A percentile compares a stretch with the other conserved stretches of the same genome.
These are phyloP conservation scores for Elsinoe australis DNA, from an alignment of 2,329 filamentous ascomycete species.

Conservation along the genomic window DNA sequence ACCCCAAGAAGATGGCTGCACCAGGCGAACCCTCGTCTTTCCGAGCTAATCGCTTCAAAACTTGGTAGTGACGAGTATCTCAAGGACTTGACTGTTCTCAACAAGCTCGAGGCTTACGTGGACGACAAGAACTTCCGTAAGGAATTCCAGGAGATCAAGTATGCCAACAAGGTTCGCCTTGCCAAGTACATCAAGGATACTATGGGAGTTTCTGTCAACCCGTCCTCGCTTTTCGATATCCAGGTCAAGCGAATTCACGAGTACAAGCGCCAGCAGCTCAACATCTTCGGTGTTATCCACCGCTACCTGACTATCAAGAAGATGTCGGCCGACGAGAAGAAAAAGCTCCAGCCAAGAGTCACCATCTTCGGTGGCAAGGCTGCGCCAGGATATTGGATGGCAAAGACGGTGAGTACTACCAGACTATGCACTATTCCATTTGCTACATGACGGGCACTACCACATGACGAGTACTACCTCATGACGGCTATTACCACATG, in stretches of 20 bases:
- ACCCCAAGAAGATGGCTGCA: conserved; percentile 94
- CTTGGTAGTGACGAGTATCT: conserved; percentile 75
- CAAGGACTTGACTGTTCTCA: conserved; percentile 79
- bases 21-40: conserved; percentile 89
- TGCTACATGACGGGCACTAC: too few species aligned
- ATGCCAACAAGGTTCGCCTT: conserved; percentile 85
- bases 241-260: conserved; percentile 99
- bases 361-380: conserved; percentile 98
- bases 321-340: conserved; percentile 72
- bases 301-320: conserved; percentile 84
- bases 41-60: conserved; percentile 86
- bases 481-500: too few species aligned
- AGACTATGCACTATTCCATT: neutral
- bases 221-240: conserved; percentile 82
- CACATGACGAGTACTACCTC: too few species aligned
- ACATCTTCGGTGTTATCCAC: conserved; percentile 97
- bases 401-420: conserved; percentile 58
- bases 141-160: conserved; percentile 95
- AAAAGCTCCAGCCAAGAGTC: conserved; percentile 79
- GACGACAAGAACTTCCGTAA: conserved; percentile 86
- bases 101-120: conserved; percentile 74
- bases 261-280: conserved; percentile 77
- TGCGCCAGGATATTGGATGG: conserved; percentile 99
- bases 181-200: conserved; percentile 84
- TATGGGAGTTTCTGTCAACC: conserved; percentile 75